Evolutionary conservation across 495 filamentous ascomycete genomes (phyloP).

Genomic region (Lasiosphaeria hispida): DNA sequence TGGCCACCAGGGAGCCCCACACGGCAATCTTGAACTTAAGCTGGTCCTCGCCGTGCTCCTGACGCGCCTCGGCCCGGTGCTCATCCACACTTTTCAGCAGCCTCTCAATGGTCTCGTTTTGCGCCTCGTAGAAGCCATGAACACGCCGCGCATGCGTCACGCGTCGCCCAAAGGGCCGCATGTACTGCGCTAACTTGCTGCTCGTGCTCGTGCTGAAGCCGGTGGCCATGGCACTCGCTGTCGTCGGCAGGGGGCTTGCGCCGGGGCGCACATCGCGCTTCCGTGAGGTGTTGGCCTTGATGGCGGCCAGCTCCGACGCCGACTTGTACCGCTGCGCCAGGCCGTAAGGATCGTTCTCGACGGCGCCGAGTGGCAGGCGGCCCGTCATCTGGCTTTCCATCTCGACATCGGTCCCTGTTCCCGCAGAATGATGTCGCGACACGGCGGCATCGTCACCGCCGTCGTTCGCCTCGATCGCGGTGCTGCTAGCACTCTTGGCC

Average conservation of each 20-base stretch:
- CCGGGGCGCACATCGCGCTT: slow-evolving; percentile 55
- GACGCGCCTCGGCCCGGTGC: slow-evolving; percentile 74
- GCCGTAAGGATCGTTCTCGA: slow-evolving; percentile 74
- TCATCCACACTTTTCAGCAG: slow-evolving; percentile 92
- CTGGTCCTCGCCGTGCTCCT: slow-evolving; percentile 75
- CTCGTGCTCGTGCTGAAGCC: slow-evolving; percentile 38
- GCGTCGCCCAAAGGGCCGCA: slow-evolving; percentile 32
- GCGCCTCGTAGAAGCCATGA: slow-evolving; percentile 80
- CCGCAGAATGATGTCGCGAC: slow-evolving; percentile 42
- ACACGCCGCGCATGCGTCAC: slow-evolving; percentile 60
- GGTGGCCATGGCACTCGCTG: slow-evolving; percentile 26
- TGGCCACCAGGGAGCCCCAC: slow-evolving; percentile 83
- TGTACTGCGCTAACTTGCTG: slow-evolving; percentile 19
- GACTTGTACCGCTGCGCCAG: slow-evolving; percentile 79
- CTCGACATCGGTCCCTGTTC: slow-evolving; percentile 57
- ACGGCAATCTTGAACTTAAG: slow-evolving; percentile 87
- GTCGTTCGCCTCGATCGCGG: slow-evolving; percentile 47
- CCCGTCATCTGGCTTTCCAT: slow-evolving; percentile 61
- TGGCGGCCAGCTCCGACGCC: slow-evolving; percentile 69
- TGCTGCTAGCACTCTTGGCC: slow-evolving; percentile 37
- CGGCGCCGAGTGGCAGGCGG: slow-evolving; percentile 44
- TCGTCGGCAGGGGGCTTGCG: slow-evolving; percentile 10
- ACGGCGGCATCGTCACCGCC: slow-evolving; percentile 38
- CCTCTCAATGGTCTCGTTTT: slow-evolving; percentile 91
- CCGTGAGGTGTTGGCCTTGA: slow-evolving; percentile 77